Evolutionary conservation across 768 basidiomycete species (phyloP).

Genomic region (Lactarius hengduanensis): DNA sequence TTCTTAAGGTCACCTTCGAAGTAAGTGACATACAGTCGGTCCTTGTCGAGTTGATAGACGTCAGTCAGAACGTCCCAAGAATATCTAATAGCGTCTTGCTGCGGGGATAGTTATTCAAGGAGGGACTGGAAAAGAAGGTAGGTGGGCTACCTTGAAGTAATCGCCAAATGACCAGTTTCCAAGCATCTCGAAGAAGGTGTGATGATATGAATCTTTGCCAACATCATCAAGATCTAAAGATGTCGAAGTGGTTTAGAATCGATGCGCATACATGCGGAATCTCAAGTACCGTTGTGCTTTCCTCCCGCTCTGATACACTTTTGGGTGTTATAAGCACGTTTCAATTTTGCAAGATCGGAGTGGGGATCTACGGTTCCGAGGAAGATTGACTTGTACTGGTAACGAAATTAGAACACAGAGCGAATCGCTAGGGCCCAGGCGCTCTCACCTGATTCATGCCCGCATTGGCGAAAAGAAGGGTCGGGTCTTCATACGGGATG

Average conservation of each 20-base stretch:
- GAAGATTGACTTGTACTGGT: conserved; percentile 93
- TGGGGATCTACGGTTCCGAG: conserved; percentile 97
- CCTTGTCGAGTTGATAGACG: conserved; percentile 84
- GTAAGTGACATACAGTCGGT: conserved; percentile 95
- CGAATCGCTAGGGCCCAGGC: no score
- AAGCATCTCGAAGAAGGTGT: conserved; percentile 99
- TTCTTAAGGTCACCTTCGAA: conserved; percentile 91
- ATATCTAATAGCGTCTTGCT: conserved; percentile 91
- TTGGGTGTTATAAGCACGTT: conserved; percentile 93
- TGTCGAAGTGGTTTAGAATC: conserved; percentile 12
- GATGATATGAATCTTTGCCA: conserved; percentile 97
- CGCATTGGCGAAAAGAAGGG: conserved; percentile 96
- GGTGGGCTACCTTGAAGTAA: conserved; percentile 85
- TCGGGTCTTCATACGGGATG: conserved; percentile 97
- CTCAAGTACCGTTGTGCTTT: conserved; percentile 86
- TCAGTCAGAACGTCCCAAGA: conserved; percentile 95
- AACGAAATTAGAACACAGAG: conserved; percentile 19
- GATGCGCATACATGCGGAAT: background rate
- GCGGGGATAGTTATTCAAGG: conserved; percentile 18
- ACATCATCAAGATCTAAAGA: conserved; percentile 92
- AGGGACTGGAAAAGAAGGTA: background rate
- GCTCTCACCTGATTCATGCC: conserved; percentile 86
- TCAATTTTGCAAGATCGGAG: conserved; percentile 86
- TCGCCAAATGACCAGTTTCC: conserved; percentile 99
- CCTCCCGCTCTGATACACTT: conserved; percentile 99